Conservation (phyloP, 257 asterid genomes). For the Plectranthus barbatus region DNA sequence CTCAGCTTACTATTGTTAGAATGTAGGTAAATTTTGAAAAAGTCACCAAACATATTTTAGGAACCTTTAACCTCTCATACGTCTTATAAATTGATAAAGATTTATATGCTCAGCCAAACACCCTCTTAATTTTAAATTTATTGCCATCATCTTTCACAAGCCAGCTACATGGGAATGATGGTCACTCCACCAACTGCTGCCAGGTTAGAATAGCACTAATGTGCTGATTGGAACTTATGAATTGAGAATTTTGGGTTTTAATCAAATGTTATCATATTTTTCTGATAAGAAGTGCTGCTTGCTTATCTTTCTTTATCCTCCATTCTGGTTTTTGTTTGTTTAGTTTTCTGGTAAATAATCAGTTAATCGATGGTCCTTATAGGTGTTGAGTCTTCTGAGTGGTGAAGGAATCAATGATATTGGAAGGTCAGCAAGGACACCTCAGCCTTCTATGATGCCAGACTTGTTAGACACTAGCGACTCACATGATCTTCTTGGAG, state of each 20-base stretch:
- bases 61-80: neutral
- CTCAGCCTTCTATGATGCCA: constrained; percentile 61
- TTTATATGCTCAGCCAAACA: neutral
- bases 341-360: neutral
- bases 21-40: neutral
- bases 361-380: constrained; percentile 6
- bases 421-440: constrained; percentile 28
- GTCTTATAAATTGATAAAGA: neutral
- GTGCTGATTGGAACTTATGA: neutral
- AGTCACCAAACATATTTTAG: neutral
- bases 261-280: neutral
- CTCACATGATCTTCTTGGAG: constrained; percentile 40
- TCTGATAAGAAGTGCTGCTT: neutral
- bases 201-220: neutral
- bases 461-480: constrained; percentile 88
- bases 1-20: neutral
- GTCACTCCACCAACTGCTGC: neutral
- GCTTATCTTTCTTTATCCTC: neutral
- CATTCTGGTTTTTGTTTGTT: constrained; percentile 6
- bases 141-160: neutral
- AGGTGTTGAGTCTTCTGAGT: constrained; percentile 72
- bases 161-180: neutral
- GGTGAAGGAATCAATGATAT: constrained; percentile 37
- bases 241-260: neutral
- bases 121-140: neutral